Evolutionary conservation across 2,329 filamentous ascomycete species (phyloP), one percentile per base, ranked within the genome.

Genomic region (Nemania sp.): DNA sequence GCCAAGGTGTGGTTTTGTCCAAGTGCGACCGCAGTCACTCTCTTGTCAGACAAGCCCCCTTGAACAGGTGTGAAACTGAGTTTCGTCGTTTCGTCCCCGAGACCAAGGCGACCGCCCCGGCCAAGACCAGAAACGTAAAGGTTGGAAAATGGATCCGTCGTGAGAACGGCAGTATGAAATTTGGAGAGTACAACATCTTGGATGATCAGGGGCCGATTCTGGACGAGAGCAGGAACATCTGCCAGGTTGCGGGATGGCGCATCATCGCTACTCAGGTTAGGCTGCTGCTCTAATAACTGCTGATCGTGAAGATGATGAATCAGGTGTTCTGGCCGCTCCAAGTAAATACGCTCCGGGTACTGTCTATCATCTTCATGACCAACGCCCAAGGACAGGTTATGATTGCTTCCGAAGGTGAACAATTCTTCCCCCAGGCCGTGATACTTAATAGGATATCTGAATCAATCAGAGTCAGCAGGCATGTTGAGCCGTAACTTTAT

Each of bases 301-400:
- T 93, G 89, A 37, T 84, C 80, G 70, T 92, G 87, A 66, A 97
- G 91, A 48, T 87, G 82, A 51, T 86, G 84, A 13, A 97, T 75
- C 1, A 98, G 80, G 71, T 91, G 87, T 21, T 91, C 87, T 0
- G 95, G 92, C 15, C 94, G 87, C 57, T 87, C 85, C 35, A 98
- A 76, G 34, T 82, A 79, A 11, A 97, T 87, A 10, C 92, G 89
- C 73, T 98, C 95, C 0, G 95, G 95, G 69, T 90, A 96, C 65
- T 98, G 93, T 2, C 95, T 87, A 72, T 99, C 94, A 73, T 97
- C 92, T 70, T 96, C 90, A 72, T 99, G 93, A n/a, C 93, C 93
- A 62, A 98, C 89, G 1, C 95, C 95, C 20, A 99, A 83, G 0
- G 91, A 95, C 10, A 96, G 78, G 68, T 99, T 99, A 72, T 95